Evolutionary conservation across 192 early-diverging fungal genomes (phyloP).

Genomic region (Backusella parvicylindrica): DNA sequence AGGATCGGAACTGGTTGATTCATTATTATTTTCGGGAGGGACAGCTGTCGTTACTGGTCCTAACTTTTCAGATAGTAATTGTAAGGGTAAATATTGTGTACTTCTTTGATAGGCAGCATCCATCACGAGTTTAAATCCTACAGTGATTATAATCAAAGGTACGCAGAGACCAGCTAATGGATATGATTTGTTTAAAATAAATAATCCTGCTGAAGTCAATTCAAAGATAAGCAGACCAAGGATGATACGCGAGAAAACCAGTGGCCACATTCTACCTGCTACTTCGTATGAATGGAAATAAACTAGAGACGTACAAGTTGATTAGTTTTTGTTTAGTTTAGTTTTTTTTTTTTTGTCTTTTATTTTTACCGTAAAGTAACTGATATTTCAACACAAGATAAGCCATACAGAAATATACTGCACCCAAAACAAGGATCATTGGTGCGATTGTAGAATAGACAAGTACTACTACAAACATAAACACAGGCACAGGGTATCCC

Average conservation of each 20-base stretch:
- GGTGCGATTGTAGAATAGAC: constrained; percentile 78
- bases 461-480: constrained; percentile 70
- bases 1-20: neutral
- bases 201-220: constrained; percentile 57
- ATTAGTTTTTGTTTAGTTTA: neutral
- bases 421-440: constrained; percentile 65
- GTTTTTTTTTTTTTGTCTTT: neutral
- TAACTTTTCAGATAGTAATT: constrained; percentile 33
- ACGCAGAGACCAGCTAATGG: constrained; percentile 36
- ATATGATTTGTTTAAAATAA: constrained; percentile 52
- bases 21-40: neutral
- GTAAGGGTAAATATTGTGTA: constrained; percentile 45
- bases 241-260: constrained; percentile 66
- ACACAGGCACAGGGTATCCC: constrained; percentile 65
- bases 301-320: constrained; percentile 31
- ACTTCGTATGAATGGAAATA: constrained; percentile 76
- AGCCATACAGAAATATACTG: constrained; percentile 62
- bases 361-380: constrained; percentile 56
- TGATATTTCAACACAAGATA: constrained; percentile 76
- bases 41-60: constrained; percentile 21
- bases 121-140: constrained; percentile 43
- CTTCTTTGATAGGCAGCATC: constrained; percentile 38
- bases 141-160: constrained; percentile 47
- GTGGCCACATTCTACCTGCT: constrained; percentile 68
- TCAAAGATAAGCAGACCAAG: constrained; percentile 65